These are phyloP conservation scores for Alternaria arborescens DNA, from an alignment of 2,329 filamentous ascomycete genomes.

Conservation along the genomic window DNA sequence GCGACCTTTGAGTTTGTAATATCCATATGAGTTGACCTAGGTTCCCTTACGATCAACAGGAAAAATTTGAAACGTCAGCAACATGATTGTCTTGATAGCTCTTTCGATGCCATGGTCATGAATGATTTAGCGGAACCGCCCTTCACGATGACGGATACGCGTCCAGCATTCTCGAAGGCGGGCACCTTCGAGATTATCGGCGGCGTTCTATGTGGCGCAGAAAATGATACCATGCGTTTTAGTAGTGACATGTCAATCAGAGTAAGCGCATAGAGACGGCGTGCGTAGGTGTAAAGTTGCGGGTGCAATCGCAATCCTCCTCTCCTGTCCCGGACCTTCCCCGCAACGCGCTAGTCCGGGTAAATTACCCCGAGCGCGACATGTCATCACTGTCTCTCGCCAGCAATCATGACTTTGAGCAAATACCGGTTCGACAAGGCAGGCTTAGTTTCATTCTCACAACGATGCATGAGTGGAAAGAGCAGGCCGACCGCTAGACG, in stretches of 20 bases:
- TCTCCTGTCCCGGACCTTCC: neutral
- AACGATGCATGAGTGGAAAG: neutral
- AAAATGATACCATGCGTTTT: neutral
- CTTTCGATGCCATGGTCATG: neutral
- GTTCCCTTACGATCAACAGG: neutral
- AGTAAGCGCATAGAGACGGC: neutral
- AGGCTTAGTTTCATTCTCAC: neutral
- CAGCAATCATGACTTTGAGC: neutral
- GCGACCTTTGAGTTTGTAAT: neutral
- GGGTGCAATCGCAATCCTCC: neutral
- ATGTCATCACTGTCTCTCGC: neutral
- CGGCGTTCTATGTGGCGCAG: neutral
- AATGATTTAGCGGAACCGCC: neutral
- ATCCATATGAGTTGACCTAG: neutral
- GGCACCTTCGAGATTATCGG: neutral
- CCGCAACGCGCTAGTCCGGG: neutral
- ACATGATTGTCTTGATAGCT: neutral
- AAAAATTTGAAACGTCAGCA: neutral
- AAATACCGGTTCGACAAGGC: neutral
- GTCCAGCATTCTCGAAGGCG: neutral
- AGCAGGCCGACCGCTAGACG: neutral
- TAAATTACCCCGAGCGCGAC: slow-evolving; percentile 1
- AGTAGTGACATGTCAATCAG: neutral
- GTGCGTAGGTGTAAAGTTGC: neutral
- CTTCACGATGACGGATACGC: neutral